Evolutionary conservation across 2,329 filamentous ascomycete species (phyloP).

Genomic region (Cladorrhinum sp.): DNA sequence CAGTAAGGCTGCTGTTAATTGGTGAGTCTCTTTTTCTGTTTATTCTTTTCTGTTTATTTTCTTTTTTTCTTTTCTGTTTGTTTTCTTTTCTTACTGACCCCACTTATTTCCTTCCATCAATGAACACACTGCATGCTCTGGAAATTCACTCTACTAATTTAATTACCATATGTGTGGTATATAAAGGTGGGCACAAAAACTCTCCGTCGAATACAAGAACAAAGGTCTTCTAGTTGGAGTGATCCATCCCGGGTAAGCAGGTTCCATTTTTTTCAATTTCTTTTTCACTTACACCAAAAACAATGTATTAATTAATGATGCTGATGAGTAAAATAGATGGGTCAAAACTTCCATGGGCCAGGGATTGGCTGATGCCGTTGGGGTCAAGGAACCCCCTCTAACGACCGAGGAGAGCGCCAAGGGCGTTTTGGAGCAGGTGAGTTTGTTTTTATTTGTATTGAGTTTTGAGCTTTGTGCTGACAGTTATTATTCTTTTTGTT

Average conservation of each 20-base stretch:
- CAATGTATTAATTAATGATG: background rate
- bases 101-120: no score
- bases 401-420: slow-evolving; percentile 25
- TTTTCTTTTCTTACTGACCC: no score
- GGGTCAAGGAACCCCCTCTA: slow-evolving; percentile 25
- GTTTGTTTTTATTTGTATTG: slow-evolving; percentile 1
- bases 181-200: slow-evolving; percentile 27
- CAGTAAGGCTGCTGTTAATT: slow-evolving; percentile 32
- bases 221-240: slow-evolving; percentile 27
- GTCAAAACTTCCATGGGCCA: slow-evolving; percentile 30
- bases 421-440: slow-evolving; percentile 27
- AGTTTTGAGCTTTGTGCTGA: background rate
- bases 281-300: background rate
- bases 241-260: slow-evolving; percentile 32
- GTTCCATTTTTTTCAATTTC: no score
- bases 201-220: slow-evolving; percentile 22
- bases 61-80: no score
- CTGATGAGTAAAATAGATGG: slow-evolving; percentile 21
- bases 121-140: no score
- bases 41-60: no score
- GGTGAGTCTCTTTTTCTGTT: background rate
- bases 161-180: no score
- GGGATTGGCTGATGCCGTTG: slow-evolving; percentile 27
- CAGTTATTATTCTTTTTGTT: no score
- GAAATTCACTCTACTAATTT: no score